Evolutionary conservation across 805 yeast species (phyloP).

Genomic region (Hermanozyma aechmeae): DNA sequence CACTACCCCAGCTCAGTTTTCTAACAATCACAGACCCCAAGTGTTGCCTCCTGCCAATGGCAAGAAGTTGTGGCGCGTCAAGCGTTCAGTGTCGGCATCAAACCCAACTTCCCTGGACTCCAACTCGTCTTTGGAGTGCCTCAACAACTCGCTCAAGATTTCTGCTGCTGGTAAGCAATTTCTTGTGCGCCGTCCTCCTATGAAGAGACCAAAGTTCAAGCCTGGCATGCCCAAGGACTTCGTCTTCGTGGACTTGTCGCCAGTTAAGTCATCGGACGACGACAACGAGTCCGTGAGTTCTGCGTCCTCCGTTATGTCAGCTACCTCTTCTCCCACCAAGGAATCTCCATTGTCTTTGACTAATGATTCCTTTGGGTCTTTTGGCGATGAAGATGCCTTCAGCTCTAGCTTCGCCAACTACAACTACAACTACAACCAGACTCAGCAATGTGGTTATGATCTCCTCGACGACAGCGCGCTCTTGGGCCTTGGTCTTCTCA

Average conservation of each 20-base stretch:
- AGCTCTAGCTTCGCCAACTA: constrained; percentile 4
- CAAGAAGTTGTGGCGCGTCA: constrained; percentile 36
- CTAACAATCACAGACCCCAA: constrained; percentile 1
- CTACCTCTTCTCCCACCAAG: not conserved
- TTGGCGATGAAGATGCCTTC: constrained; percentile 6
- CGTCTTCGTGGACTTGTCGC: constrained; percentile 37
- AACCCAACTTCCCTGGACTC: constrained; percentile 6
- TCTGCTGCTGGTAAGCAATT: constrained; percentile 29
- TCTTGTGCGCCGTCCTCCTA: constrained; percentile 28
- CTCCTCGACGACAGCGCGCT: constrained; percentile 4
- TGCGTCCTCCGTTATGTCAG: constrained; percentile 2
- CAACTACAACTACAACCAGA: not conserved
- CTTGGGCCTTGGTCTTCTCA: constrained; percentile 22
- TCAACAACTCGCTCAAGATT: constrained; percentile 33
- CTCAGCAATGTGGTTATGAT: constrained; percentile 2
- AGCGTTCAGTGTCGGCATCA: constrained; percentile 14
- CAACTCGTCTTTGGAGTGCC: constrained; percentile 25
- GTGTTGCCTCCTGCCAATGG: constrained; percentile 36
- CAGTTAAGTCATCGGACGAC: constrained; percentile 21
- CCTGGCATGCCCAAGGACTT: constrained; percentile 38
- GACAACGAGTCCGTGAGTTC: constrained; percentile 3
- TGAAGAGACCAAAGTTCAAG: constrained; percentile 33
- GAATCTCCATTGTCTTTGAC: constrained; percentile 1
- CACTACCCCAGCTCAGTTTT: not conserved
- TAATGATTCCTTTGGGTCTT: constrained; percentile 1